These are phyloP conservation scores for Aspergillus unguis DNA, from an alignment of 2,329 filamentous ascomycete genomes.

Conservation along the genomic window DNA sequence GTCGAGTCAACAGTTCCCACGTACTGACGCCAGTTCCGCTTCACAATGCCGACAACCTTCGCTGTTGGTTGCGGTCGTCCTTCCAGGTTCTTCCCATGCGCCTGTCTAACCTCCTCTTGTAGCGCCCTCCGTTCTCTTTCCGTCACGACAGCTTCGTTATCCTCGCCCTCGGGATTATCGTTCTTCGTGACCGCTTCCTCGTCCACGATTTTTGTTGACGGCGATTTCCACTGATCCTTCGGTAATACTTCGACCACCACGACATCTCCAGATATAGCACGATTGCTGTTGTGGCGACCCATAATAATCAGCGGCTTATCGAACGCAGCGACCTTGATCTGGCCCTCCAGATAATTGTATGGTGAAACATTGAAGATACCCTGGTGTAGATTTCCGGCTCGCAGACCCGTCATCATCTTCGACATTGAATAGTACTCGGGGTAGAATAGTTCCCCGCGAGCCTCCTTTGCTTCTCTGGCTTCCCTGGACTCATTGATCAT, in stretches of 20 bases:
- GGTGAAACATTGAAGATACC: constrained; percentile 94
- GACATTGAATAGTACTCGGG: constrained; percentile 86
- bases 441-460: constrained; percentile 71
- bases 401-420: constrained; percentile 90
- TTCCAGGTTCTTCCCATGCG: constrained; percentile 72
- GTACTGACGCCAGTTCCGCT: constrained; percentile 96
- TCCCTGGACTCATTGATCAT: constrained; percentile 84
- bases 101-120: constrained; percentile 85
- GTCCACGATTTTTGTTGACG: constrained; percentile 92
- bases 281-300: constrained; percentile 93
- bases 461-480: constrained; percentile 60
- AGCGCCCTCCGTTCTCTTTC: constrained; percentile 81
- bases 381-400: constrained; percentile 84
- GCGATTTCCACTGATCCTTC: constrained; percentile 93
- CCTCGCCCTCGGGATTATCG: constrained; percentile 84
- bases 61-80: constrained; percentile 84
- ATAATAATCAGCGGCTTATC: constrained; percentile 83
- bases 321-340: constrained; percentile 84
- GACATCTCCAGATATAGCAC: constrained; percentile 84
- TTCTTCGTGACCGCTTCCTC: constrained; percentile 89
- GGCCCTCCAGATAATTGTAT: constrained; percentile 96
- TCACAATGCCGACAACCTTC: constrained; percentile 84
- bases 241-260: constrained; percentile 92
- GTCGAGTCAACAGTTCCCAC: constrained; percentile 91
- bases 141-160: constrained; percentile 72